Percentiles rank a stretch among this genome's conserved stretches.
Evolutionary conservation across 768 basidiomycete species (phyloP).

Genomic region (Leccinum obscurum): DNA sequence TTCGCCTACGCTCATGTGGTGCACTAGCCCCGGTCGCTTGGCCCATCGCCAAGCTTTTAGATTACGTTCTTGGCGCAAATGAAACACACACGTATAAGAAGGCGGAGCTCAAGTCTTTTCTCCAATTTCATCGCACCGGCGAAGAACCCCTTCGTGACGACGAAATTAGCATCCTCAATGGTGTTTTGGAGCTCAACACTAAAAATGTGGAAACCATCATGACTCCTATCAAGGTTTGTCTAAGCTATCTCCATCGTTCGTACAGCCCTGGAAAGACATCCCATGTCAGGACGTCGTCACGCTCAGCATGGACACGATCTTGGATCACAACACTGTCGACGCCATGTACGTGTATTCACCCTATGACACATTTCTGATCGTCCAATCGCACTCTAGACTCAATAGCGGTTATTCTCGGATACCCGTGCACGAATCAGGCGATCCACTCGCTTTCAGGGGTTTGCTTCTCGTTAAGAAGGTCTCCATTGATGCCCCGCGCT

Average conservation of each 20-base stretch:
- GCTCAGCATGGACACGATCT: constrained; percentile 70
- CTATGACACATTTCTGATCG: constrained; percentile 3
- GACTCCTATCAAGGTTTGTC: constrained; percentile 68
- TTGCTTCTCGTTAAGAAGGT: constrained; percentile 85
- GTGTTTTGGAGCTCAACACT: constrained; percentile 73
- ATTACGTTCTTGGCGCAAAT: constrained; percentile 72
- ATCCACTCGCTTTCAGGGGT: constrained; percentile 72
- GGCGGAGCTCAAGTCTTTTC: constrained; percentile 75
- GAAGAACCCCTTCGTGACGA: constrained; percentile 77
- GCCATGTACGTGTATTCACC: constrained; percentile 51
- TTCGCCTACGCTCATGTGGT: not conserved
- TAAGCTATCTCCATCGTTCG: not conserved
- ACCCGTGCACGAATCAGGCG: constrained; percentile 76
- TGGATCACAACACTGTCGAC: constrained; percentile 81
- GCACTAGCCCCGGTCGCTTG: constrained; percentile 72
- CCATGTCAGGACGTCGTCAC: constrained; percentile 72
- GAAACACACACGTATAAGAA: constrained; percentile 81
- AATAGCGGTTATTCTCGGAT: constrained; percentile 91
- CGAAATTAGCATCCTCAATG: constrained; percentile 79
- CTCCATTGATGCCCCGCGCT: not conserved
- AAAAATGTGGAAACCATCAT: constrained; percentile 79
- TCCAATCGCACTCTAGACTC: constrained; percentile 41
- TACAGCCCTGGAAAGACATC: not conserved
- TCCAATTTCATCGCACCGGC: constrained; percentile 76
- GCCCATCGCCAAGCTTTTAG: constrained; percentile 71